Percentiles rank a stretch among this genome's conserved stretches.
Conservation (phyloP, 257 asterid genomes). For the Solanum medicagineum region DNA sequence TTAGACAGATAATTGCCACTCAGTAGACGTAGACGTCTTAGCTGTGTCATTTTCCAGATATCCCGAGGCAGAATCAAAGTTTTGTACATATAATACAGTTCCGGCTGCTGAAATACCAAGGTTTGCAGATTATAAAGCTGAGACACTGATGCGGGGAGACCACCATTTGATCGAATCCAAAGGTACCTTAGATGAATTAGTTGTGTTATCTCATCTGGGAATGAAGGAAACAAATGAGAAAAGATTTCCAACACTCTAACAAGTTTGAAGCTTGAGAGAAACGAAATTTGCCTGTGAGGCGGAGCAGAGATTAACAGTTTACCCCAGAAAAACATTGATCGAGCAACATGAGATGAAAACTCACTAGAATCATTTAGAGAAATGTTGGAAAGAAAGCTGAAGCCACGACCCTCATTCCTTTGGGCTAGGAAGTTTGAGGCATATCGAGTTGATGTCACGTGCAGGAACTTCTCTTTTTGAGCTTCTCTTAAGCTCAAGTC, state of each 20-base stretch:
- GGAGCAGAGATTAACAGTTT: neutral
- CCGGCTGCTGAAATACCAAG: constrained; percentile 5
- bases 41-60: constrained; percentile 11
- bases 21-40: constrained; percentile 13
- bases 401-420: neutral
- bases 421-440: neutral
- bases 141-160: constrained; percentile 13
- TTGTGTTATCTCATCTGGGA: constrained; percentile 8
- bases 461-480: neutral
- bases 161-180: constrained; percentile 8
- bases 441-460: neutral
- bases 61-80: constrained; percentile 8
- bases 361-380: neutral
- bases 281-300: neutral
- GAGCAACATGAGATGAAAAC: neutral
- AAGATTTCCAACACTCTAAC: constrained; percentile 17
- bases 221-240: neutral
- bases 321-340: constrained; percentile 4
- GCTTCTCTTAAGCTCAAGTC: neutral
- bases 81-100: neutral
- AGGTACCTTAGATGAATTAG: constrained; percentile 18
- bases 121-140: constrained; percentile 17
- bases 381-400: neutral
- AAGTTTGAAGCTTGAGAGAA: constrained; percentile 9
- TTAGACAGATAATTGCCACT: constrained; percentile 4